Conservation (phyloP, 1,139 yeast species). For the Blastobotrys capitulatus region DNA sequence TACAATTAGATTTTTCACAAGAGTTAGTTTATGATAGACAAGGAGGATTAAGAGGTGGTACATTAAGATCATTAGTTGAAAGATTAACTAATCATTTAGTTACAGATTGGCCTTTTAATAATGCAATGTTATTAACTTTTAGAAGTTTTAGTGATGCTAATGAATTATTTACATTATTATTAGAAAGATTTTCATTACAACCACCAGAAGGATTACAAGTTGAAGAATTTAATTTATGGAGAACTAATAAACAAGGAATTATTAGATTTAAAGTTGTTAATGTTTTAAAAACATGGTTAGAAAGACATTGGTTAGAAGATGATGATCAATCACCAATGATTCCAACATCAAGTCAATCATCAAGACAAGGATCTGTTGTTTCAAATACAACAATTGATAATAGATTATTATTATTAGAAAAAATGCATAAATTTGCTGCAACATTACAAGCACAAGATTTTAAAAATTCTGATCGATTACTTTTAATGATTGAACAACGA, state of each 20-base stretch:
- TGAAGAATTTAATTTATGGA: constrained; percentile 81
- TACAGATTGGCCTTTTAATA: no score
- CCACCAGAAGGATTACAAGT: constrained; percentile 88
- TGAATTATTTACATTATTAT: constrained; percentile 57
- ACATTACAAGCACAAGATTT: constrained; percentile 43
- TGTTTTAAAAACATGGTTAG: constrained; percentile 65
- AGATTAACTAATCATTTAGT: constrained; percentile 83
- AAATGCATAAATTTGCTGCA: constrained; percentile 55
- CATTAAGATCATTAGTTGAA: constrained; percentile 72
- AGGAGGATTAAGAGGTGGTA: constrained; percentile 81
- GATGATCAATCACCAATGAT: constrained; percentile 37
- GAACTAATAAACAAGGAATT: constrained; percentile 58
- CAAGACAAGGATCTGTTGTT: constrained; percentile 1
- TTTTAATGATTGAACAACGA: constrained; percentile 25
- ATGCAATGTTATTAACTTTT: constrained; percentile 69
- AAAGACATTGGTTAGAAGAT: constrained; percentile 71
- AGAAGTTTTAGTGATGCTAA: constrained; percentile 68
- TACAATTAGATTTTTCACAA: constrained; percentile 72
- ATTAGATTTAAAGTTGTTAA: constrained; percentile 66
- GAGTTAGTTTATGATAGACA: constrained; percentile 67
- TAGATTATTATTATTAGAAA: constrained; percentile 39
- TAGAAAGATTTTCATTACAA: constrained; percentile 60
- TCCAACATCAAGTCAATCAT: neutral
- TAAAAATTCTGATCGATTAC: constrained; percentile 33
- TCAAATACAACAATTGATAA: neutral